Base-by-base conservation (phyloP, 176 grass and related monocot species). In the Olyra latifolia region DNA sequence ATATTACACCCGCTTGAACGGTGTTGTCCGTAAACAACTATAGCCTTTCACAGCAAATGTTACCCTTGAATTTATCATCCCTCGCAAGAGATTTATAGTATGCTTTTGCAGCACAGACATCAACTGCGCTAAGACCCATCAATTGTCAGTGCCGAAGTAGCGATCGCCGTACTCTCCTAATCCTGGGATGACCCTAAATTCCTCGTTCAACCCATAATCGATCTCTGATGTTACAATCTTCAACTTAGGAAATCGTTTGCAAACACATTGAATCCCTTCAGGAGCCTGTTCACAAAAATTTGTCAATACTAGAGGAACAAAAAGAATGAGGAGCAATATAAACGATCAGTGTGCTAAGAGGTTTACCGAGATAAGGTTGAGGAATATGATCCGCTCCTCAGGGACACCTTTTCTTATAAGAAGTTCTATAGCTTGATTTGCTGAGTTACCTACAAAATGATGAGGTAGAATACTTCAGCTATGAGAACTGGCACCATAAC, bases 221-320 rank as follows among this genome's bases (percentile, higher is more conserved):
- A 99, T 99, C 82, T 99, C 96, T 23, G 96, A 99, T 0, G 96
- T 99, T n/a, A 99, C 90, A 72, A 99, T 84, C 81, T 99, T 99
- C 73, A 99, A 52, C 28, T 44, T 82, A 0, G 96, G 92, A 42
- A 95, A 99, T 76, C 88, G 75, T 72, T 91, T 89, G 78, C 96
- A 99, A n/a, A 99, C 88, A 38, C 85, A 83, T 15, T 95, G 96
- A 69, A 99, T 95, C 17, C 96, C 96, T 83, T 99, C 96, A 30
- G 96, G 96, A 79, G 96, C 96, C 92, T 97, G 81, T 15, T 75
- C 23, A 66, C 23, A 48, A 54, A 45, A 66, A 59, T 22, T 38
- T 14, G 22, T 5, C 72, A 53, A 66, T 30, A 35, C 39, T 73
- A 2, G 54, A n/a, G 9, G 7, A 56, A 60, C 62, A 12, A 38